A percentile compares a stretch with the other conserved stretches of the same genome.
Conservation (phyloP, 306 rosid species). For the Begonia loranthoides region DNA sequence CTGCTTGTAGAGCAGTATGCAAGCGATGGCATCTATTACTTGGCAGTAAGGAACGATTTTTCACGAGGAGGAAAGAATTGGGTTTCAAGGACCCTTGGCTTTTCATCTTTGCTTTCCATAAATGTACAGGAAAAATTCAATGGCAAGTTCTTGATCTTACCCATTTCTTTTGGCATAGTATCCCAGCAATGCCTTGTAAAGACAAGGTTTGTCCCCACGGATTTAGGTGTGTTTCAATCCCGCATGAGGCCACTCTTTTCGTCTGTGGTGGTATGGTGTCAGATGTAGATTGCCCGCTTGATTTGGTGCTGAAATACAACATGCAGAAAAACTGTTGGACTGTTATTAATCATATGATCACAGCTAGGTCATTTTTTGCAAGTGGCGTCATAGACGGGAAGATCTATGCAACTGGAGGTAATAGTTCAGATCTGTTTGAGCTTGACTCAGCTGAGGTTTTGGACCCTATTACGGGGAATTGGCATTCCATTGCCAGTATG, state of each 20-base stretch:
- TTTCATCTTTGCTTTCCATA: slow-evolving; percentile 80
- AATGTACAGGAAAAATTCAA: slow-evolving; percentile 81
- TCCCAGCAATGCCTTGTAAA: slow-evolving; percentile 83
- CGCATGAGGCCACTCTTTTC: slow-evolving; percentile 49
- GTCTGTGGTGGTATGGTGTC: slow-evolving; percentile 95
- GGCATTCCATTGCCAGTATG: slow-evolving; percentile 73
- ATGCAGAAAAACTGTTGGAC: slow-evolving; percentile 86
- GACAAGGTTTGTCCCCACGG: slow-evolving; percentile 95
- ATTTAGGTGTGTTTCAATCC: slow-evolving; percentile 69
- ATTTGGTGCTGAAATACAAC: slow-evolving; percentile 84
- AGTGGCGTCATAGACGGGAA: slow-evolving; percentile 76
- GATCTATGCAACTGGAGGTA: slow-evolving; percentile 91
- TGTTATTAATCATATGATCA: slow-evolving; percentile 69
- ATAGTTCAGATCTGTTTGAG: slow-evolving; percentile 60
- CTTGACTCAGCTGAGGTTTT: slow-evolving; percentile 80
- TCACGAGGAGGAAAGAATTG: slow-evolving; percentile 58
- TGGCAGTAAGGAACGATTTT: slow-evolving; percentile 82
- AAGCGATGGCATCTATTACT: slow-evolving; percentile 71
- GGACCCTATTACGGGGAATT: slow-evolving; percentile 53
- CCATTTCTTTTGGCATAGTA: slow-evolving; percentile 77
- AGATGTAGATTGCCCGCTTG: slow-evolving; percentile 87
- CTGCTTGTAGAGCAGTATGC: slow-evolving; percentile 62
- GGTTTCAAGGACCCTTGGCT: slow-evolving; percentile 88
- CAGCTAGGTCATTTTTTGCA: slow-evolving; percentile 82
- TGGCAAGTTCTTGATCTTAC: slow-evolving; percentile 95